Evolutionary conservation across 2,329 filamentous ascomycete species (phyloP).

Genomic region (Pseudopyricularia javanii): DNA sequence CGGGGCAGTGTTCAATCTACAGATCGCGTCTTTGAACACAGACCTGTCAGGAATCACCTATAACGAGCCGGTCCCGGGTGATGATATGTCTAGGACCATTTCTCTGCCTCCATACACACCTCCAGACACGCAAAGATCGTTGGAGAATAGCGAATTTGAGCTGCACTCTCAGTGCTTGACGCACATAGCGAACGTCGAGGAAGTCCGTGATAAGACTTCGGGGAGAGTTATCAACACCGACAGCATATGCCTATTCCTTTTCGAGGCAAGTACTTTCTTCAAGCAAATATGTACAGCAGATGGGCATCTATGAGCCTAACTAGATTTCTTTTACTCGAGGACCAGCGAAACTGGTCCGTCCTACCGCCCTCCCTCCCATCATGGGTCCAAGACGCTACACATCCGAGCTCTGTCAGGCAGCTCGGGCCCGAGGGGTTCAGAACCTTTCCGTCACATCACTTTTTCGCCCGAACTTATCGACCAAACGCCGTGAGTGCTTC

Average conservation of each 20-base stretch:
- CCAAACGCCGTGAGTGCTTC: slow-evolving; percentile 33
- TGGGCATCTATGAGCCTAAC: neutral
- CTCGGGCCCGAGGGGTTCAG: slow-evolving; percentile 33
- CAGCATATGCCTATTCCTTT: slow-evolving; percentile 37
- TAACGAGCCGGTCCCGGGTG: slow-evolving; percentile 8
- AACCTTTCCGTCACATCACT: slow-evolving; percentile 43
- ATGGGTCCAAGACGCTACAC: slow-evolving; percentile 23
- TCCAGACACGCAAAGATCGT: slow-evolving; percentile 22
- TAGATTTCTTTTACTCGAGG: neutral
- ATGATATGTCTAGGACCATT: slow-evolving; percentile 18
- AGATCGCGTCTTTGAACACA: slow-evolving; percentile 32
- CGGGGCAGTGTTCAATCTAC: slow-evolving; percentile 22
- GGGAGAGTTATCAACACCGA: slow-evolving; percentile 13
- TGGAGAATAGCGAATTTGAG: slow-evolving; percentile 23
- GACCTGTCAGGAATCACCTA: slow-evolving; percentile 22
- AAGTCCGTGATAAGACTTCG: slow-evolving; percentile 13
- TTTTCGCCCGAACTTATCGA: slow-evolving; percentile 42
- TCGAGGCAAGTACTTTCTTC: slow-evolving; percentile 28
- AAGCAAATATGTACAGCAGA: neutral
- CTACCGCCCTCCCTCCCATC: slow-evolving; percentile 17
- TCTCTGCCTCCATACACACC: slow-evolving; percentile 25
- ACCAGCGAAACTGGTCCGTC: slow-evolving; percentile 22
- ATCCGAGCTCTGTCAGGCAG: slow-evolving; percentile 22
- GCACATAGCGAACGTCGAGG: slow-evolving; percentile 20
- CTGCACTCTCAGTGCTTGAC: slow-evolving; percentile 31